Percentiles rank a stretch among this genome's conserved stretches.
These are phyloP conservation scores for Xylaria scruposa DNA, from an alignment of 495 filamentous ascomycete genomes.

Conservation along the genomic window DNA sequence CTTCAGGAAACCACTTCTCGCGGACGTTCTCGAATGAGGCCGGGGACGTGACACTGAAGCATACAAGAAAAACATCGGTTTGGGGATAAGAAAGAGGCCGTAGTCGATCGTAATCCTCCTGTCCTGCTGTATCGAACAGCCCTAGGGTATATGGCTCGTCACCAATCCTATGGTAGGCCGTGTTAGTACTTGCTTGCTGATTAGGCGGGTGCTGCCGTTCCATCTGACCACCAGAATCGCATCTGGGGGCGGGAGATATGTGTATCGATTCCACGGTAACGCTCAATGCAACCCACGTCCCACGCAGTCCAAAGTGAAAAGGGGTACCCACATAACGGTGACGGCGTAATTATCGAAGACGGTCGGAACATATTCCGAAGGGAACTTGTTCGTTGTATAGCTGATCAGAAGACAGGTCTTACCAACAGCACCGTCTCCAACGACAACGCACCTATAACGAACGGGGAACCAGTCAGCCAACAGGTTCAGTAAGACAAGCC, in stretches of 20 bases:
- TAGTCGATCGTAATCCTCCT: conserved; percentile 98
- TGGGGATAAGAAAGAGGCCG: conserved; percentile 97
- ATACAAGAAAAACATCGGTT: conserved; percentile 98
- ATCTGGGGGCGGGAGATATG: conserved; percentile 1
- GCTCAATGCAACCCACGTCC: neutral
- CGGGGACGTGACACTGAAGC: conserved; percentile 98
- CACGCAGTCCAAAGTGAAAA: conserved; percentile 3
- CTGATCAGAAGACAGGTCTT: conserved; percentile 99
- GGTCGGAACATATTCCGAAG: conserved; percentile 98
- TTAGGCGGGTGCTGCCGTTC: neutral
- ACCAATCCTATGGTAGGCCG: conserved; percentile 75
- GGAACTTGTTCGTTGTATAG: conserved; percentile 99
- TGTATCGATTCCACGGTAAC: neutral
- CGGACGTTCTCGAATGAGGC: conserved; percentile 98
- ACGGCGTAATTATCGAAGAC: conserved; percentile 99
- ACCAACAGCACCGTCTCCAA: conserved; percentile 98
- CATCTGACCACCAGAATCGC: neutral
- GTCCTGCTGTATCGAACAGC: conserved; percentile 97
- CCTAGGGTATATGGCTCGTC: conserved; percentile 98
- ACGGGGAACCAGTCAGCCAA: conserved; percentile 28
- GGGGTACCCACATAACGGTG: conserved; percentile 88
- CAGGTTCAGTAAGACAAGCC: neutral
- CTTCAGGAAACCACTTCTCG: conserved; percentile 99
- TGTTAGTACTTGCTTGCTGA: conserved; percentile 32
- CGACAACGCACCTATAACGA: conserved; percentile 84